These are phyloP conservation scores for Hibiscus mutabilis DNA, from an alignment of 345 rosid genomes.

Conservation along the genomic window DNA sequence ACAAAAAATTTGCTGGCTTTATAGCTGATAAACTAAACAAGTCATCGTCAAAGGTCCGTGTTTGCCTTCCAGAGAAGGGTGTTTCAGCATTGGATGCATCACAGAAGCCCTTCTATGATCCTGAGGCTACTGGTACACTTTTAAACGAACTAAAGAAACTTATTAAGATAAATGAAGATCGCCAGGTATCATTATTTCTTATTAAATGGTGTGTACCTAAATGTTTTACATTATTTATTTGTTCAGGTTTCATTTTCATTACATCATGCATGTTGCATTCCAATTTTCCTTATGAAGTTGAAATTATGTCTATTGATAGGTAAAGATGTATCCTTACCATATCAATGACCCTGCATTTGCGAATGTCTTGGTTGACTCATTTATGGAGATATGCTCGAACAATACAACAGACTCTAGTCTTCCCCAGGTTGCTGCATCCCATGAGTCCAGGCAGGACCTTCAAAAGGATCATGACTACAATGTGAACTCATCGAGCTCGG, in stretches of 20 bases:
- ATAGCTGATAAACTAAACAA: slow-evolving; percentile 76
- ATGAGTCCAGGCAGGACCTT: slow-evolving; percentile 22
- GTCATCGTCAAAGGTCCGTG: slow-evolving; percentile 49
- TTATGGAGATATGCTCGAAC: slow-evolving; percentile 48
- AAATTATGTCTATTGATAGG: slow-evolving; percentile 30
- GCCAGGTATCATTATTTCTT: slow-evolving; percentile 42
- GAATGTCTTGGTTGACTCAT: slow-evolving; percentile 64
- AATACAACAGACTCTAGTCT: slow-evolving; percentile 21
- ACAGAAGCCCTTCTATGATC: slow-evolving; percentile 74
- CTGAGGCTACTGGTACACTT: slow-evolving; percentile 59
- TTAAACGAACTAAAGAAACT: slow-evolving; percentile 52
- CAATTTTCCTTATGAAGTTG: slow-evolving; percentile 5
- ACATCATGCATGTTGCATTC: background rate
- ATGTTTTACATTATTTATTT: slow-evolving; percentile 10
- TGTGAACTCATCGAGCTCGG: slow-evolving; percentile 24
- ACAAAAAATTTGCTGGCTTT: slow-evolving; percentile 60
- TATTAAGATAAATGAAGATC: slow-evolving; percentile 48
- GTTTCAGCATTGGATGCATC: slow-evolving; percentile 80
- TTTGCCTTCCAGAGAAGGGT: slow-evolving; percentile 79
- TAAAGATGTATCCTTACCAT: slow-evolving; percentile 53
- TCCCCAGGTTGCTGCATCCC: slow-evolving; percentile 21
- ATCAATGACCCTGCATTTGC: slow-evolving; percentile 87
- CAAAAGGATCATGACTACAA: slow-evolving; percentile 20
- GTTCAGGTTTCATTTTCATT: background rate
- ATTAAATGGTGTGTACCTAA: background rate